These are phyloP conservation scores for Huntiella abstrusa DNA, from an alignment of 2,329 filamentous ascomycete genomes.

Conservation along the genomic window DNA sequence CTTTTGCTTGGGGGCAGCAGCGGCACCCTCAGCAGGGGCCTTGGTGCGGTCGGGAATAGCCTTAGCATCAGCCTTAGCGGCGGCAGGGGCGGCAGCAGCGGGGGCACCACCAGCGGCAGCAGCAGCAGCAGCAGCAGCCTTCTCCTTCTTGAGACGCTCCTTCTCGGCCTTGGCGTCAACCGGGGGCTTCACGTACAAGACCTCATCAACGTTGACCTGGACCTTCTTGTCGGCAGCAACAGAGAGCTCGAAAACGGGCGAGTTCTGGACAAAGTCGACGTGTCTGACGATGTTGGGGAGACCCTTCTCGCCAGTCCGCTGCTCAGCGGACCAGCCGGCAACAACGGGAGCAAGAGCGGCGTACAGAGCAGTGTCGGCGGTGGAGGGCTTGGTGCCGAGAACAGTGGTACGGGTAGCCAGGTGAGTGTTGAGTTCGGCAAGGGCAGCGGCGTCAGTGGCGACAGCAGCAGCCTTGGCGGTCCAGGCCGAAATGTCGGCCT, in stretches of 20 bases:
- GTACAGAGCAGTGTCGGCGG: slow-evolving; percentile 73
- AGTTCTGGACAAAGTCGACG: slow-evolving; percentile 90
- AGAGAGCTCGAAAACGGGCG: slow-evolving; percentile 50
- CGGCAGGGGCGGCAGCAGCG: slow-evolving; percentile 21
- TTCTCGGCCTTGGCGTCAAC: slow-evolving; percentile 89
- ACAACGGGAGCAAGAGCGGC: slow-evolving; percentile 58
- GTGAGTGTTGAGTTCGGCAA: slow-evolving; percentile 68
- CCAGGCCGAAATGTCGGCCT: slow-evolving; percentile 81
- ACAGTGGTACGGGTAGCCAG: slow-evolving; percentile 76
- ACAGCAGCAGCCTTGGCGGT: slow-evolving; percentile 33
- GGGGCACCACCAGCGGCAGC: slow-evolving; percentile 24
- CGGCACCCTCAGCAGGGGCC: slow-evolving; percentile 19
- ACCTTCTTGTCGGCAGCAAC: slow-evolving; percentile 59
- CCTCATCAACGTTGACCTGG: slow-evolving; percentile 55
- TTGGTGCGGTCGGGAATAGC: slow-evolving; percentile 42
- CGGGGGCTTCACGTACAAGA: slow-evolving; percentile 74
- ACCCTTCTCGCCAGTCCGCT: slow-evolving; percentile 76
- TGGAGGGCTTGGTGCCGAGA: slow-evolving; percentile 73
- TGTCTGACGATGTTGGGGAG: slow-evolving; percentile 82
- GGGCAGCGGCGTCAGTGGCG: slow-evolving; percentile 38
- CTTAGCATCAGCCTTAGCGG: slow-evolving; percentile 27
- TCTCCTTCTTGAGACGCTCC: slow-evolving; percentile 91
- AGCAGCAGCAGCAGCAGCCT: slow-evolving; percentile 47
- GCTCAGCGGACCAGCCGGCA: slow-evolving; percentile 61
- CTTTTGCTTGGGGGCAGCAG: slow-evolving; percentile 30